phyloP scores from a whole-genome alignment of 2,329 filamentous ascomycete species.

The Penicillium sp. region DNA sequence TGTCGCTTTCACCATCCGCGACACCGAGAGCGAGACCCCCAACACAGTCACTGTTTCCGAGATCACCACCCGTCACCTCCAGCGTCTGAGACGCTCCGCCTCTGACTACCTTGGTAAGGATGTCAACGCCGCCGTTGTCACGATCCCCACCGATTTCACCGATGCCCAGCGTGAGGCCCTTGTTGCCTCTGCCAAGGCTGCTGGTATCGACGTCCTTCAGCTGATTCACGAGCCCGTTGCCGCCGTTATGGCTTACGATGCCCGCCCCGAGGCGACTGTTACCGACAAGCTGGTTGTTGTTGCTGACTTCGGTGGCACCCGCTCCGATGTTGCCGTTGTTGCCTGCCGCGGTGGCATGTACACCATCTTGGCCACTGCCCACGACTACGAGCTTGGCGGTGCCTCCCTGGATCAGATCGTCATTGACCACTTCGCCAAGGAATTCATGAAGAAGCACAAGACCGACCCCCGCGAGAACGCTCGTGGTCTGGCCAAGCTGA shows the following conservation, averaged over 20 bases:
- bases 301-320: slow-evolving; percentile 86
- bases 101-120: slow-evolving; percentile 89
- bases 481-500: slow-evolving; percentile 84
- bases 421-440: slow-evolving; percentile 96
- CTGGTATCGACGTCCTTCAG: slow-evolving; percentile 85
- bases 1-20: slow-evolving; percentile 79
- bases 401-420: slow-evolving; percentile 83
- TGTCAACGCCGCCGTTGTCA: slow-evolving; percentile 92
- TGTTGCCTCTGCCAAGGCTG: slow-evolving; percentile 70
- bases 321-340: slow-evolving; percentile 86
- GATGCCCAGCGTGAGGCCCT: slow-evolving; percentile 84
- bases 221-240: slow-evolving; percentile 89
- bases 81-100: slow-evolving; percentile 75
- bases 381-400: slow-evolving; percentile 93
- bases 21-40: slow-evolving; percentile 62
- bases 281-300: slow-evolving; percentile 89
- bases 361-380: slow-evolving; percentile 85
- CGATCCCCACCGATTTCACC: slow-evolving; percentile 88
- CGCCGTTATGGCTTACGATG: slow-evolving; percentile 86
- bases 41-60: slow-evolving; percentile 76
- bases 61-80: slow-evolving; percentile 78
- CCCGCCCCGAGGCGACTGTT: slow-evolving; percentile 68
- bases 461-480: slow-evolving; percentile 80
- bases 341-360: slow-evolving; percentile 94
- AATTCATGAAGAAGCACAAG: slow-evolving; percentile 97